Conservation (phyloP, 2,329 filamentous ascomycete species). For the Shiraia sp. region DNA sequence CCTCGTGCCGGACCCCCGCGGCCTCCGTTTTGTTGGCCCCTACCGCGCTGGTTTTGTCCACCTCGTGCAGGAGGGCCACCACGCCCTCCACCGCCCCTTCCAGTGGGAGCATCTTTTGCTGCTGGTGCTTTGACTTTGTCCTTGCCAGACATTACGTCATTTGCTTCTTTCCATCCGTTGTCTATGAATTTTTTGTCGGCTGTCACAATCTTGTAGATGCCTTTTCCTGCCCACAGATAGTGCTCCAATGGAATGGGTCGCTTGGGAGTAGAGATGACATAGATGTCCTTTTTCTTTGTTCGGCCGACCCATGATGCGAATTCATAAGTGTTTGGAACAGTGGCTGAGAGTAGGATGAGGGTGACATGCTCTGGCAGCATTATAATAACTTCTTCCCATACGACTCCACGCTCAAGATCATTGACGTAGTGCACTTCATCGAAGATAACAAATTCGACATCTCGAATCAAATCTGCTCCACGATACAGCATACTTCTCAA, state of each 20-base stretch:
- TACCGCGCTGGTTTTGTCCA: slow-evolving; percentile 58
- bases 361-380: slow-evolving; percentile 98
- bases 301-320: slow-evolving; percentile 98
- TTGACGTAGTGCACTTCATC: slow-evolving; percentile 99
- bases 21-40: slow-evolving; percentile 48
- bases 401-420: slow-evolving; percentile 90
- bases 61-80: slow-evolving; percentile 52
- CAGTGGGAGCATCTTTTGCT: slow-evolving; percentile 54
- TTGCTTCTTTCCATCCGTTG: slow-evolving; percentile 92
- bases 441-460: slow-evolving; percentile 98
- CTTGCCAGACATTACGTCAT: slow-evolving; percentile 76
- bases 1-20: slow-evolving; percentile 56
- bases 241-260: slow-evolving; percentile 93
- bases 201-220: slow-evolving; percentile 92
- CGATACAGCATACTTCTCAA: slow-evolving; percentile 97
- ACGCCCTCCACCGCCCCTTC: slow-evolving; percentile 55
- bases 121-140: slow-evolving; percentile 70
- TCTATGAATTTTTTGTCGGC: slow-evolving; percentile 90
- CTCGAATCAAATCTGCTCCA: slow-evolving; percentile 91
- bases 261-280: slow-evolving; percentile 97
- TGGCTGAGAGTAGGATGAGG: slow-evolving; percentile 90
- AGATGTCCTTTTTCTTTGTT: slow-evolving; percentile 98
- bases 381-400: slow-evolving; percentile 99
- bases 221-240: slow-evolving; percentile 92
- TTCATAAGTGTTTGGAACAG: slow-evolving; percentile 95